phyloP scores from a whole-genome alignment of 176 grass and related monocot genomes.

The Juncus effusus region DNA sequence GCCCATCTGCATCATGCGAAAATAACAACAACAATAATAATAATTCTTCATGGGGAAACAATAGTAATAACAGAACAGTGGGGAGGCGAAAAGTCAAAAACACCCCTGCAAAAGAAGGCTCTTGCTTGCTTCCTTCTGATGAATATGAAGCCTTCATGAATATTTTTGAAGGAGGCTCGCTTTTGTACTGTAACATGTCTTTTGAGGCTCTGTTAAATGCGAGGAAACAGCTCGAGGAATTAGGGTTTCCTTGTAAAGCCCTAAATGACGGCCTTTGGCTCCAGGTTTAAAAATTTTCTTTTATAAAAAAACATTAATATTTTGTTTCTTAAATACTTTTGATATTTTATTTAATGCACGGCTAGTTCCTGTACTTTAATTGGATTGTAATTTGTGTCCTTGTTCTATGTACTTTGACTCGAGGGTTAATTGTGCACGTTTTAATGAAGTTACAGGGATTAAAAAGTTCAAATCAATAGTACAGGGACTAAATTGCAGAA shows the following conservation, averaged over 20 bases:
- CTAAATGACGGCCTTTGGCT: slow-evolving; percentile 97
- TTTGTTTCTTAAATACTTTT: too few relatives aligned
- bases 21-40: neutral
- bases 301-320: neutral
- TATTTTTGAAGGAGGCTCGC: slow-evolving; percentile 94
- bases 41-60: slow-evolving; percentile 74
- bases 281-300: slow-evolving; percentile 47
- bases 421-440: too few relatives aligned
- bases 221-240: slow-evolving; percentile 94
- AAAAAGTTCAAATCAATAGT: too few relatives aligned
- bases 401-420: too few relatives aligned
- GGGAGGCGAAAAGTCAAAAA: slow-evolving; percentile 64
- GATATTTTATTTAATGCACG: slow-evolving; percentile 15
- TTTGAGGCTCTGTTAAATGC: slow-evolving; percentile 89
- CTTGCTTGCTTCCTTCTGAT: slow-evolving; percentile 57
- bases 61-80: slow-evolving; percentile 31
- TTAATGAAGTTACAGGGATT: too few relatives aligned
- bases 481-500: too few relatives aligned
- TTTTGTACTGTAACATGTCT: slow-evolving; percentile 98
- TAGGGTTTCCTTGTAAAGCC: slow-evolving; percentile 98
- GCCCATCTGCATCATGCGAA: slow-evolving; percentile 4
- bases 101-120: slow-evolving; percentile 31
- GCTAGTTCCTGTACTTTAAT: too few relatives aligned
- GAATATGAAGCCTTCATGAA: slow-evolving; percentile 90
- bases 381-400: too few relatives aligned